phyloP scores from a whole-genome alignment of 306 rosid genomes.

The Castanospermum australe region DNA sequence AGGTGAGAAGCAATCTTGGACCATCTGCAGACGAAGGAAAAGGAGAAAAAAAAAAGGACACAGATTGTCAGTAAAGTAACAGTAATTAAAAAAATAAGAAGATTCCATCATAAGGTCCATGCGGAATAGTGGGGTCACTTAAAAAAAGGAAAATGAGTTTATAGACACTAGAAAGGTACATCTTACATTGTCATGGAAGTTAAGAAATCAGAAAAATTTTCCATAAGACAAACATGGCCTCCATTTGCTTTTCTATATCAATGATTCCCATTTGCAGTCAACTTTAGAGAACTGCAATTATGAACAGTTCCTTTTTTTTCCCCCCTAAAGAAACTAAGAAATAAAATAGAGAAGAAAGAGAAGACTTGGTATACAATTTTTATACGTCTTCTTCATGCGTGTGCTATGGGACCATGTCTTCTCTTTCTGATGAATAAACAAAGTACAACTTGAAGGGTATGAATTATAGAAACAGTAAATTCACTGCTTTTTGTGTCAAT shows the following conservation, averaged over 20 bases:
- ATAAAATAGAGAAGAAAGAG: neutral
- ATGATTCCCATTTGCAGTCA: slow-evolving; percentile 30
- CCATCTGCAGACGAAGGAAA: slow-evolving; percentile 46
- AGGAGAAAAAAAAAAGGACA: neutral
- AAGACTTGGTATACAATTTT: slow-evolving; percentile 20
- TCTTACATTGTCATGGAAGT: slow-evolving; percentile 13
- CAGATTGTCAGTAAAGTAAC: neutral
- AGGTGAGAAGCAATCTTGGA: slow-evolving; percentile 81
- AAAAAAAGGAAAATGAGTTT: slow-evolving; percentile 25
- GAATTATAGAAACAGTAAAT: slow-evolving; percentile 5
- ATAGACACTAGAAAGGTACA: slow-evolving; percentile 17
- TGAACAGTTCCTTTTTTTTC: neutral
- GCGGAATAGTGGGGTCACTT: neutral
- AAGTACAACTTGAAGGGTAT: slow-evolving; percentile 28
- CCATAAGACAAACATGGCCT: slow-evolving; percentile 25
- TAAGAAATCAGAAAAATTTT: slow-evolving; percentile 8
- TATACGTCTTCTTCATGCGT: slow-evolving; percentile 8
- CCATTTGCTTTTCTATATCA: neutral
- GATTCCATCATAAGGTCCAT: slow-evolving; percentile 16
- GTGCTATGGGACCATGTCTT: slow-evolving; percentile 28
- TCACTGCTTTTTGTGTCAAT: neutral
- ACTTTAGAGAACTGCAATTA: slow-evolving; percentile 31
- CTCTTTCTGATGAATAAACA: slow-evolving; percentile 10
- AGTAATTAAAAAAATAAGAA: neutral
- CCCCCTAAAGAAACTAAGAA: neutral